A percentile compares a stretch with the other conserved stretches of the same genome.
Conservation (phyloP, 2,329 filamentous ascomycete species). For the Aureobasidium melanogenum region DNA sequence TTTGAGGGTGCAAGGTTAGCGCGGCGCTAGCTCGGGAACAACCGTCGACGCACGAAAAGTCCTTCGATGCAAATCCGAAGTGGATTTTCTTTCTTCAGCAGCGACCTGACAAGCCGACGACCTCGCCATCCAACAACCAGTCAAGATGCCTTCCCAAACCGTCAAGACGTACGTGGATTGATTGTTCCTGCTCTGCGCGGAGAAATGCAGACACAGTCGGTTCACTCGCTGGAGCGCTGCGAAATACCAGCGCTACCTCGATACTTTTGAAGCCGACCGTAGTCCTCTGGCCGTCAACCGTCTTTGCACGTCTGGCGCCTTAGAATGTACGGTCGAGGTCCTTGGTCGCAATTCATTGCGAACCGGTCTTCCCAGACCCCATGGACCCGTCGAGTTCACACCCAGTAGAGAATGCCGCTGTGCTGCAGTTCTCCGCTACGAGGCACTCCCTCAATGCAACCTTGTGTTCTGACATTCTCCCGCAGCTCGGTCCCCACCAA, state of each 20-base stretch:
- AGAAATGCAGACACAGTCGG: conserved; percentile 64
- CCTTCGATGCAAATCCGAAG: conserved; percentile 9
- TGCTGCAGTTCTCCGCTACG: conserved; percentile 89
- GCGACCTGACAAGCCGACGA: conserved; percentile 12
- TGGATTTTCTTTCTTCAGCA: conserved; percentile 4
- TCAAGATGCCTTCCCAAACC: conserved; percentile 45
- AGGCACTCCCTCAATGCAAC: conserved; percentile 60
- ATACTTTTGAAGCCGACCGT: conserved; percentile 33
- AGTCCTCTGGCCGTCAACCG: conserved; percentile 22
- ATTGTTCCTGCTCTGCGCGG: conserved; percentile 24
- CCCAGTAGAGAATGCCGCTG: conserved; percentile 85
- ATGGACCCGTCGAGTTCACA: conserved; percentile 54
- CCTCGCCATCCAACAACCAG: conserved; percentile 19
- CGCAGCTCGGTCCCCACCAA: conserved; percentile 74
- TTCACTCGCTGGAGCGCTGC: conserved; percentile 65
- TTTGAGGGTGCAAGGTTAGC: background rate
- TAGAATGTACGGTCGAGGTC: conserved; percentile 56
- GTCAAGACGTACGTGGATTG: conserved; percentile 51
- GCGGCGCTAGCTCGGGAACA: background rate
- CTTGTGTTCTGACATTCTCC: conserved; percentile 63
- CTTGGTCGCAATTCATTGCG: conserved; percentile 1
- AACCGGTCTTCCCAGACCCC: conserved; percentile 22
- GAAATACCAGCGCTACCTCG: conserved; percentile 60
- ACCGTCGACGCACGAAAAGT: conserved; percentile 6
- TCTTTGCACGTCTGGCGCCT: conserved; percentile 40